These are phyloP conservation scores for Taphrina communis DNA, from an alignment of 1,139 yeast genomes.

Conservation along the genomic window DNA sequence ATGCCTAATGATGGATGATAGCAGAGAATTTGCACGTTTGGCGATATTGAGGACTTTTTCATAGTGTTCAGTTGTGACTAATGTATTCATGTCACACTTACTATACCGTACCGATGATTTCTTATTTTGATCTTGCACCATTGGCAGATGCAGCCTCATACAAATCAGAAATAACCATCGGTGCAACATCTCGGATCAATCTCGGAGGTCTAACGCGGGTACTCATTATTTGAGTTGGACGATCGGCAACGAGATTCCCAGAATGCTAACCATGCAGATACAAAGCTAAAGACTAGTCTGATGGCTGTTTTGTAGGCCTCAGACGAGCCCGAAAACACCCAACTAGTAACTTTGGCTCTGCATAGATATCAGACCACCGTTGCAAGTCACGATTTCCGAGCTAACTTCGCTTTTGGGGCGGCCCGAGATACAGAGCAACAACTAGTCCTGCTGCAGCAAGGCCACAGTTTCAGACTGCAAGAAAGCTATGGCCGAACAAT, in stretches of 20 bases:
- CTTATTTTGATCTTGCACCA: too few species aligned
- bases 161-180: not conserved
- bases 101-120: too few species aligned
- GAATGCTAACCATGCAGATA: constrained; percentile 4
- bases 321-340: not conserved
- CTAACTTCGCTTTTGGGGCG: not conserved
- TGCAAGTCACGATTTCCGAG: not conserved
- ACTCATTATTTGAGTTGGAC: constrained; percentile 2
- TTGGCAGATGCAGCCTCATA: too few species aligned
- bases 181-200: not conserved
- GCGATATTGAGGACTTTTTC: not conserved
- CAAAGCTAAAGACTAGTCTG: not conserved
- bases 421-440: not conserved
- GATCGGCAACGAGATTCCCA: constrained; percentile 18
- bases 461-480: not conserved
- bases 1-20: not conserved
- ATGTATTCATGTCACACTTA: too few species aligned
- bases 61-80: not conserved
- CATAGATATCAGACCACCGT: not conserved
- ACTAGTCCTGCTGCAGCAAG: not conserved
- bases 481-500: constrained; percentile 32
- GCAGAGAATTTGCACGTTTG: not conserved
- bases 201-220: constrained; percentile 1
- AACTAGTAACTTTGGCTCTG: not conserved
- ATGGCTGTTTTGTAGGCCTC: not conserved